A percentile compares a stretch with the other conserved stretches of the same genome.
Conservation (phyloP, 2,329 filamentous ascomycete genomes). For the Metarhizium robertsii region DNA sequence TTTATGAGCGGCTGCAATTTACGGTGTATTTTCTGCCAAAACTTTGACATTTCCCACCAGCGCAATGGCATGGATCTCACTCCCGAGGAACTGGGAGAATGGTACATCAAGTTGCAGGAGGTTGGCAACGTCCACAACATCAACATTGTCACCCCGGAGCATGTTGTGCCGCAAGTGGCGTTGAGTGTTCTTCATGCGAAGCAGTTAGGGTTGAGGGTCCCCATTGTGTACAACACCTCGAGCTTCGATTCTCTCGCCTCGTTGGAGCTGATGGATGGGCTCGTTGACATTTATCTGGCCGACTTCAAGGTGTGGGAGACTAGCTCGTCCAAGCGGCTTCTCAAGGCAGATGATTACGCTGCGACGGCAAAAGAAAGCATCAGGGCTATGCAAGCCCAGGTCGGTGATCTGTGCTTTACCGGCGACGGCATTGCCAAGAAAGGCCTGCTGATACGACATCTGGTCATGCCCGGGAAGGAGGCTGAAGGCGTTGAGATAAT, state of each 20-base stretch:
- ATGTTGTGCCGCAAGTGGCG: conserved; percentile 76
- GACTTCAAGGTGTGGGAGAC: conserved; percentile 78
- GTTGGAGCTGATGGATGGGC: conserved; percentile 62
- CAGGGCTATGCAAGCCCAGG: conserved; percentile 70
- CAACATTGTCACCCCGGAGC: conserved; percentile 79
- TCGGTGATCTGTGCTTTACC: conserved; percentile 77
- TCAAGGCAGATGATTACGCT: conserved; percentile 73
- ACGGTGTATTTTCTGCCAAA: conserved; percentile 71
- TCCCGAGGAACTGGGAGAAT: conserved; percentile 68
- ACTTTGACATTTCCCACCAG: conserved; percentile 75
- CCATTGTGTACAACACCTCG: conserved; percentile 79
- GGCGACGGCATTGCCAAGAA: conserved; percentile 71
- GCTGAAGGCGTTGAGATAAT: conserved; percentile 67
- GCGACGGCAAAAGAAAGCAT: conserved; percentile 66
- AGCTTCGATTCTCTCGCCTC: conserved; percentile 69
- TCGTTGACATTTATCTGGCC: conserved; percentile 80
- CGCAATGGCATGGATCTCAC: conserved; percentile 72
- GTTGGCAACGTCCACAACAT: conserved; percentile 82
- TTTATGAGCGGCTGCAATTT: conserved; percentile 73
- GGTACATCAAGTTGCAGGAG: conserved; percentile 75
- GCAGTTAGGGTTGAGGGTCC: conserved; percentile 59
- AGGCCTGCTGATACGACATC: conserved; percentile 66
- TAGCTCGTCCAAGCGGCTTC: conserved; percentile 55
- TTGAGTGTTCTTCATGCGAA: conserved; percentile 66
- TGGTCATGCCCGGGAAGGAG: conserved; percentile 77